These are phyloP conservation scores for Boletus pseudopeckii DNA, from an alignment of 768 basidiomycete species.

Conservation along the genomic window DNA sequence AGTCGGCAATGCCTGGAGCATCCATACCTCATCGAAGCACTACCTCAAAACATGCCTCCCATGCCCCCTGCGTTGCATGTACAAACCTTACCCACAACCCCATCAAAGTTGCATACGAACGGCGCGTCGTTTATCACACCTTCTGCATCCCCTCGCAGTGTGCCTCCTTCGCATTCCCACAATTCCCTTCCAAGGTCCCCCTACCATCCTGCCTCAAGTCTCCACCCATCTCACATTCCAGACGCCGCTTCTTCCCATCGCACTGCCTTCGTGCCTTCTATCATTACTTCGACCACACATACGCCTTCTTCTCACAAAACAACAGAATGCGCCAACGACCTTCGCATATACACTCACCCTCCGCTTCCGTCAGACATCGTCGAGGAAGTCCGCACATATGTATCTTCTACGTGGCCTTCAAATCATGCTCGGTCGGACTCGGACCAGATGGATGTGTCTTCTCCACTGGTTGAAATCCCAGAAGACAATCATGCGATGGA, in stretches of 20 bases:
- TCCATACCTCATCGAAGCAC: slow-evolving; percentile 81
- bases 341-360: slow-evolving; percentile 33
- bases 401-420: slow-evolving; percentile 24
- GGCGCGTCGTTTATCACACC: slow-evolving; percentile 36
- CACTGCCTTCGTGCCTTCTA: slow-evolving; percentile 46
- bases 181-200: slow-evolving; percentile 38
- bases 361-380: slow-evolving; percentile 29
- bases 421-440: slow-evolving; percentile 31
- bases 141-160: slow-evolving; percentile 41
- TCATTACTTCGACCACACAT: slow-evolving; percentile 29
- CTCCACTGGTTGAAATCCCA: slow-evolving; percentile 44
- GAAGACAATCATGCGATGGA: slow-evolving; percentile 45
- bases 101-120: slow-evolving; percentile 37
- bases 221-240: slow-evolving; percentile 41
- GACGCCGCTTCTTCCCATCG: slow-evolving; percentile 52
- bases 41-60: slow-evolving; percentile 62
- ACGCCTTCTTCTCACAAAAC: slow-evolving; percentile 33
- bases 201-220: slow-evolving; percentile 38
- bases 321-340: slow-evolving; percentile 34
- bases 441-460: slow-evolving; percentile 57
- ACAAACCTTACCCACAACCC: slow-evolving; percentile 35
- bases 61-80: slow-evolving; percentile 51
- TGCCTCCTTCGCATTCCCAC: slow-evolving; percentile 51
- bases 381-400: slow-evolving; percentile 29
- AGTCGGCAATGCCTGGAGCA: slow-evolving; percentile 86